Base-by-base conservation (phyloP, 2,329 filamentous ascomycete genomes). In the Cadophora gregata region DNA sequence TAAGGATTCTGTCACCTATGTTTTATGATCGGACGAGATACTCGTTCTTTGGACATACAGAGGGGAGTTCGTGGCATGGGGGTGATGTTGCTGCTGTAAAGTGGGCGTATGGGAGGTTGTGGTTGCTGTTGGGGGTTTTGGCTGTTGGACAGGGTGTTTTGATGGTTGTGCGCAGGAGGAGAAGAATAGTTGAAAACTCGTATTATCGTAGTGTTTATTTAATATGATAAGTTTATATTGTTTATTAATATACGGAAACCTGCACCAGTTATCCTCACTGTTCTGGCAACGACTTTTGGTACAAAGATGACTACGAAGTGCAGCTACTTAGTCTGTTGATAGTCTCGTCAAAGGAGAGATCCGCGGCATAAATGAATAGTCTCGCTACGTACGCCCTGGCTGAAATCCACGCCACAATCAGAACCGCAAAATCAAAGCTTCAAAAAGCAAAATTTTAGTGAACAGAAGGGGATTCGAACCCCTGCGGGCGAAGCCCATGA, bases 381-480 rank as follows among this genome's bases (percentile, higher is more conserved):
- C n/a, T n/a, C n/a, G n/a, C n/a, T n/a, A n/a, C n/a, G n/a, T n/a
- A n/a, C n/a, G n/a, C n/a, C n/a, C n/a, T n/a, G n/a, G n/a, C n/a
- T n/a, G n/a, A n/a, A n/a, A n/a, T n/a, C n/a, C n/a, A 33, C 27
- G 29, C 50, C 12, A 53, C 6, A 5, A 16, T 27, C 8, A n/a
- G 14, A 6, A 8, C 1, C 12, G 4, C 8, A 56, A 56, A 56
- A 12, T 29, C 31, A 38, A 14, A 56, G 27, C 50, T 31, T 31
- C 4, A 55, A 45, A 27, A 21, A 9, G 16, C 2, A 42, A 62
- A 62, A 62, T 27, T 10, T 55, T 55, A 62, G 21, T 63, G 62
- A 64, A 64, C 62, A 64, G 62, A 51, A 64, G 62, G 55, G 55
- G 55, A 58, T 58, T 58, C 62, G 62, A 64, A 64, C 62, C 62